Evolutionary conservation across 2,329 filamentous ascomycete genomes (phyloP).

Genomic region (Xylariaceae sp.): DNA sequence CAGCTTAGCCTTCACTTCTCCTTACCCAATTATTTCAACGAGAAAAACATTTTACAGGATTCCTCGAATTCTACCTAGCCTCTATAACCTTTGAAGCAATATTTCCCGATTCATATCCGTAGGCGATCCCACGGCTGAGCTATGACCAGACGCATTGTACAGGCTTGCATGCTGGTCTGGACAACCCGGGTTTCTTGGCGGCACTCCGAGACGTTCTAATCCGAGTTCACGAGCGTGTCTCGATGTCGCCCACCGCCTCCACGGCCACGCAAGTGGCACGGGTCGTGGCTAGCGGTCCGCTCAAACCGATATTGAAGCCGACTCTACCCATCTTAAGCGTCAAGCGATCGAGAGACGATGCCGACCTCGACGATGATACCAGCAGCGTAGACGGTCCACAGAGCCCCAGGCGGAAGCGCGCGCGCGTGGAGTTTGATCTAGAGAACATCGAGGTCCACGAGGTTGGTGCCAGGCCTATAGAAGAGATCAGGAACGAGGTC

Average conservation of each 20-base stretch:
- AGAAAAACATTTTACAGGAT: neutral
- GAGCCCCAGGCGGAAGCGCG: constrained; percentile 50
- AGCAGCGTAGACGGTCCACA: constrained; percentile 35
- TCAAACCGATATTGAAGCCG: constrained; percentile 52
- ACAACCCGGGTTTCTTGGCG: constrained; percentile 18
- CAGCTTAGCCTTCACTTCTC: neutral
- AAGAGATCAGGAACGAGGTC: constrained; percentile 54
- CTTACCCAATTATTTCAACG: neutral
- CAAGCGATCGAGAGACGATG: constrained; percentile 42
- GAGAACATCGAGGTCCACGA: constrained; percentile 54
- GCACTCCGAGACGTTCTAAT: constrained; percentile 11
- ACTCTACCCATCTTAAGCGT: constrained; percentile 43
- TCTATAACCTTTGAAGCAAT: constrained; percentile 1
- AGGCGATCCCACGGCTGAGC: constrained; percentile 3
- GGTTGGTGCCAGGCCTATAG: constrained; percentile 49
- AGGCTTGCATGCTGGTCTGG: constrained; percentile 15
- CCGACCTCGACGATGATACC: constrained; percentile 39
- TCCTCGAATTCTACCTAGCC: constrained; percentile 6
- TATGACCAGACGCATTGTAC: constrained; percentile 23
- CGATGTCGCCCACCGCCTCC: constrained; percentile 26
- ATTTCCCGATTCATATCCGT: neutral
- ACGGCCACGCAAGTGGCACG: constrained; percentile 26
- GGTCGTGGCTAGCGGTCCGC: constrained; percentile 38
- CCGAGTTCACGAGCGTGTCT: constrained; percentile 5
- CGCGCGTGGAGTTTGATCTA: constrained; percentile 57